These are phyloP conservation scores for Spirogloea muscicola DNA, from an alignment of 139 green algal genomes.

Conservation along the genomic window DNA sequence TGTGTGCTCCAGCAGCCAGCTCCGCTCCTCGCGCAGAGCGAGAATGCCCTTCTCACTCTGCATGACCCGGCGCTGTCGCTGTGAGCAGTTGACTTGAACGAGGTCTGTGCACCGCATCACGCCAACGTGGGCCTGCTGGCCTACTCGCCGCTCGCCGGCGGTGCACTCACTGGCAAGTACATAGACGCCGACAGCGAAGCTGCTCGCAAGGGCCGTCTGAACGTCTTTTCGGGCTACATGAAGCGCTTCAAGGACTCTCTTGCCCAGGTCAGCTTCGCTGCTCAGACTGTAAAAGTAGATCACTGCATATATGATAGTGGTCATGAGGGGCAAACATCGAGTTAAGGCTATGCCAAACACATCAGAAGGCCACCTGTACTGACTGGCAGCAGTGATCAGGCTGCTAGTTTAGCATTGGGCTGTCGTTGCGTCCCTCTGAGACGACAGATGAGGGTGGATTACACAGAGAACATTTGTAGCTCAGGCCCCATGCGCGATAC, in stretches of 20 bases:
- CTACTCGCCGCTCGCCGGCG: conserved; percentile 70
- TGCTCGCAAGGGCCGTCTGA: conserved; percentile 58
- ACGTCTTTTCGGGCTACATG: conserved; percentile 66
- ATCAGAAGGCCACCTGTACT: too few relatives aligned
- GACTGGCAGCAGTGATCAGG: not conserved
- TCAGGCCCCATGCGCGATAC: not conserved
- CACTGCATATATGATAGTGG: not conserved
- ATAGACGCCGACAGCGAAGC: conserved; percentile 9
- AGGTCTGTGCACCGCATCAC: conserved; percentile 45
- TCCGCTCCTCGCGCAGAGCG: too few relatives aligned
- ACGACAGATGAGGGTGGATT: not conserved
- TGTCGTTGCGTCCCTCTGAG: not conserved
- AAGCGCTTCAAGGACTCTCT: conserved; percentile 1
- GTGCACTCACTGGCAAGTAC: conserved; percentile 69
- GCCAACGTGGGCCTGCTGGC: conserved; percentile 81
- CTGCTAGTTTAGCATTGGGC: not conserved
- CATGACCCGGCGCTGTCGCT: not conserved
- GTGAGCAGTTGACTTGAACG: conserved; percentile 61
- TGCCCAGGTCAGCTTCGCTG: not conserved
- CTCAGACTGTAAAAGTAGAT: not conserved
- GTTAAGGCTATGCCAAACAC: not conserved
- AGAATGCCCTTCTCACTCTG: not conserved
- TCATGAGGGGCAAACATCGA: too few relatives aligned
- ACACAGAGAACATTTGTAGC: not conserved
- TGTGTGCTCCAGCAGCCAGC: not conserved